Base-by-base conservation (phyloP, 257 asterid genomes). In the Voacanga thouarsii region DNA sequence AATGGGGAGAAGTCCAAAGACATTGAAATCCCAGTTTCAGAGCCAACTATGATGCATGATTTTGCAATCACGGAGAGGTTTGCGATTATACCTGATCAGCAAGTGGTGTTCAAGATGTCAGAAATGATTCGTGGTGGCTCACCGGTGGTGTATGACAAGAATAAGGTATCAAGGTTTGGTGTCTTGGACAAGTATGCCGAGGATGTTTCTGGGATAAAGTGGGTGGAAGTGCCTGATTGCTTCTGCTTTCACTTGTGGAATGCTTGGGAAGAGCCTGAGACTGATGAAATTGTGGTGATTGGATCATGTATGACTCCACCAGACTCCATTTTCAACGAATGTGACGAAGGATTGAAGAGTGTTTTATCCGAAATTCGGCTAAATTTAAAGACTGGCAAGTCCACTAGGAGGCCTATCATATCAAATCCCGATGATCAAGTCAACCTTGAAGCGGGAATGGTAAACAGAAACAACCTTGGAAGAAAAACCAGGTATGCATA, bases 281-380 rank as follows among this genome's bases (percentile, higher is more conserved):
- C 75, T 3, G 94, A 89, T 41, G 99, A 96, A 70, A 74, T 93
- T 60, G 97, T 96, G 0, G 98, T 96, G 37, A 90, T 96, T 50
- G 99, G 99, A 0, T 96, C 99, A 1, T 96, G 99, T 80, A 96
- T 96, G 99, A 96, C 99, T n/a, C 99, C 99, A 4, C 91, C 99
- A 0, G 98, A 96, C 83, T 96, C 99, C 7, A 93, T 96, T 80
- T 96, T 96, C 87, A 93, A 93, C 57, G 99, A 96, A 80, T 87
- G 97, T 79, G 99, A 96, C 12, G 95, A 93, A 73, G 92, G 92
- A 0, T 60, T 96, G 49, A 61, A 93, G 83, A 96, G 98, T 59
- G 92, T 93, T 19, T 19, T 96, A 6, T 96, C 99, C 3, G 99
- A 96, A 87, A 96, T 96, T 47, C 84, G 99, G 4, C 90, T 96